Percentiles rank a stretch among this genome's conserved stretches.
These are phyloP conservation scores for Taphrina populina DNA, from an alignment of 1,139 yeast species.

Conservation along the genomic window DNA sequence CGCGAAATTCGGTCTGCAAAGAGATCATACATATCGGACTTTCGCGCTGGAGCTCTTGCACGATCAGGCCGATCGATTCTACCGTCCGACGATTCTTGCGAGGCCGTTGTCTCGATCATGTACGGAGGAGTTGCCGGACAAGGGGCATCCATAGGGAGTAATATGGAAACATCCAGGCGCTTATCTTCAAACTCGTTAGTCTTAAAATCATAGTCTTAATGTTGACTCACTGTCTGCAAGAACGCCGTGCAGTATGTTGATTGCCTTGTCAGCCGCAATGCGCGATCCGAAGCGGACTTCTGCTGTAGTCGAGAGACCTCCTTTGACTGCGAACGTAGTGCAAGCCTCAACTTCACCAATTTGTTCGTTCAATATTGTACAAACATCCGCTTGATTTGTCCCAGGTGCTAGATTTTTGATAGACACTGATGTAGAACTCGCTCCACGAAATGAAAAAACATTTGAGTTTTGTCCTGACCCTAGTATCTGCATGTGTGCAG, in stretches of 20 bases:
- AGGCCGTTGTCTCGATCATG: too few species aligned
- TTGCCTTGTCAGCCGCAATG: conserved; percentile 29
- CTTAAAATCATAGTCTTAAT: not conserved
- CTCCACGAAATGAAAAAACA: conserved; percentile 19
- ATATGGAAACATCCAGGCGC: conserved; percentile 14
- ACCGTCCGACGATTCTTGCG: too few species aligned
- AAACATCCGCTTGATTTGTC: conserved; percentile 22
- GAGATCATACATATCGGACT: not conserved
- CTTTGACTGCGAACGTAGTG: conserved; percentile 14
- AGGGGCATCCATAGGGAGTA: conserved; percentile 3
- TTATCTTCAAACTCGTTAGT: not conserved
- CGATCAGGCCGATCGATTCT: too few species aligned
- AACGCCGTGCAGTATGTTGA: conserved; percentile 15
- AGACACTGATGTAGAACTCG: conserved; percentile 21
- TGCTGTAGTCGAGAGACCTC: conserved; percentile 22
- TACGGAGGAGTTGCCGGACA: not conserved
- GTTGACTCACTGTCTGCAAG: conserved; percentile 14
- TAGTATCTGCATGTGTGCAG: too few species aligned
- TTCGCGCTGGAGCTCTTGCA: too few species aligned
- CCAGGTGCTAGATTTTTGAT: conserved; percentile 29
- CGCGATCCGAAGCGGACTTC: conserved; percentile 27
- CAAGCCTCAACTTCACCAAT: conserved; percentile 23
- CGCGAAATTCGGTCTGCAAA: too few species aligned
- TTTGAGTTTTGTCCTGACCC: conserved; percentile 6
- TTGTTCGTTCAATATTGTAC: conserved; percentile 12